Conservation (phyloP, 352 stramenopile species). For the Phytophthora sansomeana region DNA sequence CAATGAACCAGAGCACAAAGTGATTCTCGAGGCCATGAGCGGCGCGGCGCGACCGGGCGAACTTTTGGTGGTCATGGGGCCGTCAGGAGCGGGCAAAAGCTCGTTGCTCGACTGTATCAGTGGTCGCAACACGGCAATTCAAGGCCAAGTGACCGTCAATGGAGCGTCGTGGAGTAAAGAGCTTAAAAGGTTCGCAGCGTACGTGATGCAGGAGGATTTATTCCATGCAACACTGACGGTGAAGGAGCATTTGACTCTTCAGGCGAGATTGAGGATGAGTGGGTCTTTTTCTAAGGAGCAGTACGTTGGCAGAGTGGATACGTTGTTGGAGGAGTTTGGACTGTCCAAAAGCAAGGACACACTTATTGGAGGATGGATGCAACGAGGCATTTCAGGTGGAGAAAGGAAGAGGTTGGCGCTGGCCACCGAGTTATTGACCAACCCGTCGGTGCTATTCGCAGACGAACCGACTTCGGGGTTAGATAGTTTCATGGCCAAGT, state of each 20-base stretch:
- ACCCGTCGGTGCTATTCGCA: slow-evolving; percentile 79
- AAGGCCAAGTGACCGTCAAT: slow-evolving; percentile 67
- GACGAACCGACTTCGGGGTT: slow-evolving; percentile 81
- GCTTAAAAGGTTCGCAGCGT: slow-evolving; percentile 46
- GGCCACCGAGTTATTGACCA: slow-evolving; percentile 77
- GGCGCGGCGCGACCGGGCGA: slow-evolving; percentile 59
- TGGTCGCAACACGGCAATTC: slow-evolving; percentile 82
- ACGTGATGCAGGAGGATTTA: slow-evolving; percentile 92
- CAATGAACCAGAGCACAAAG: slow-evolving; percentile 50
- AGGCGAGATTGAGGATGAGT: slow-evolving; percentile 80
- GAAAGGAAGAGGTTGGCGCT: slow-evolving; percentile 85
- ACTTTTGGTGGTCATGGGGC: slow-evolving; percentile 75
- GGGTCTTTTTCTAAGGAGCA: slow-evolving; percentile 25
- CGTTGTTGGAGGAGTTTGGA: slow-evolving; percentile 58
- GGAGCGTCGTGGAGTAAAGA: slow-evolving; percentile 55
- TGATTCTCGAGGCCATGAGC: slow-evolving; percentile 60
- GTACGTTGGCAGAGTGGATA: slow-evolving; percentile 51
- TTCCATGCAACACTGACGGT: slow-evolving; percentile 89
- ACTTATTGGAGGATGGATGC: slow-evolving; percentile 55
- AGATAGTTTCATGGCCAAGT: slow-evolving; percentile 65
- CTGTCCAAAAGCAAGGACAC: slow-evolving; percentile 58
- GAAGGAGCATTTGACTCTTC: slow-evolving; percentile 83
- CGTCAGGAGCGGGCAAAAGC: slow-evolving; percentile 87
- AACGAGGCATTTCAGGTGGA: slow-evolving; percentile 74
- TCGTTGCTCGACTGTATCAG: slow-evolving; percentile 95